Base-by-base conservation (phyloP, 306 rosid genomes). In the Cucurbita pepo region DNA sequence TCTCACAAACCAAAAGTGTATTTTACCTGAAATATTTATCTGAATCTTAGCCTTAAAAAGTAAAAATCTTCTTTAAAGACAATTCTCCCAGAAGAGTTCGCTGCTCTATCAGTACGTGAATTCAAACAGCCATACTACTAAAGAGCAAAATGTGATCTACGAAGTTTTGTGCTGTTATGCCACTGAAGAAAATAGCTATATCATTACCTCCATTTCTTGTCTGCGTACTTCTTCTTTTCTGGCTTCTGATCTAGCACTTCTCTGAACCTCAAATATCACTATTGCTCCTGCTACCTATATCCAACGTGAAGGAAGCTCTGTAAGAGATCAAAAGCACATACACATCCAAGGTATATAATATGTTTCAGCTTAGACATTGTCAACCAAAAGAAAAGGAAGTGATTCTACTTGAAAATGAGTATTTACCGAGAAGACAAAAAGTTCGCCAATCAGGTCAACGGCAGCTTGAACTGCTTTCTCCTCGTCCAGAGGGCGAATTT, bases 381-480 rank as follows among this genome's bases (percentile, higher is more conserved):
- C 41, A 14, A 74, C 14, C 18, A 56, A 58, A 70, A 19, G 51
- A 55, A 48, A 15, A 25, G 43, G 10, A 45, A 14, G 56, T 15
- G 40, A 50, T 69, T 34, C 58, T 25, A 30, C 25, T 50, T 50
- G 73, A 51, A 69, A 69, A 69, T 50, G 47, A 69, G 74, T 34
- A 75, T 43, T 50, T 86, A 93, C 98, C 82, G 86, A 57, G 86
- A 94, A 90, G 79, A 94, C 89, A 59, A 94, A 94, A 81, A 86
- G 10, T 85, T 94, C 98, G 53, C 97, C 98, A 12, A 94, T 86
- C 71, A 94, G 96, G 76, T 94, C 97, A 66, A 86, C 96, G 14
- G 97, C 96, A 73, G 89, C 85, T 67, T 90, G 96, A 76, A 94
- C 89, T 6, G 98, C 98, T 74, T 89, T 94, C 56, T 94, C 98